Conservation (phyloP, 2,329 filamentous ascomycete species). For the Colletotrichum echinochloae region DNA sequence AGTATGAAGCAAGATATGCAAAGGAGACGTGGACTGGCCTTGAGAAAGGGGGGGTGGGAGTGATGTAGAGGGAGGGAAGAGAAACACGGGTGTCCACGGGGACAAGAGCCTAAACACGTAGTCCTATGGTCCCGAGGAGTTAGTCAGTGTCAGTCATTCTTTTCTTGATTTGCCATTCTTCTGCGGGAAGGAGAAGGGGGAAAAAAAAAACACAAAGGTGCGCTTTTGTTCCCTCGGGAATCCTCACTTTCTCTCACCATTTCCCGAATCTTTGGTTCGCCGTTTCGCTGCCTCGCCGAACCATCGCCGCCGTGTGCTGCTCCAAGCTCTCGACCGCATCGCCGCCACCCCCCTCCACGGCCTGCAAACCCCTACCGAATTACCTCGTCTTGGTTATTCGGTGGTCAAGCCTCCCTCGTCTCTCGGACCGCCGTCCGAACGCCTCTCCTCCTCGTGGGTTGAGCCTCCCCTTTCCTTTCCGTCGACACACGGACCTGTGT, state of each 20-base stretch:
- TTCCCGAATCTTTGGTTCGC: background rate
- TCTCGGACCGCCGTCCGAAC: constrained; percentile 3
- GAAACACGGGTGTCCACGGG: background rate
- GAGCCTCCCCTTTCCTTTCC: background rate
- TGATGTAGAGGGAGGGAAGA: background rate
- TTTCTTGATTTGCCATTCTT: background rate
- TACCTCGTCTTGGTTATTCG: background rate
- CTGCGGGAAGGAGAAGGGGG: background rate
- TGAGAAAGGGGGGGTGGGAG: too few species aligned
- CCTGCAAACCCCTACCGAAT: background rate
- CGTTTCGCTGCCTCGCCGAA: background rate
- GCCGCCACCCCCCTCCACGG: background rate
- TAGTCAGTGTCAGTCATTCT: background rate
- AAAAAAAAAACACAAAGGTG: background rate
- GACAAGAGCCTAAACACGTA: background rate
- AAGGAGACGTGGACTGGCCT: background rate
- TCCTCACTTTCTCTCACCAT: background rate
- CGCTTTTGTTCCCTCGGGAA: background rate
- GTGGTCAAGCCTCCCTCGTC: background rate
- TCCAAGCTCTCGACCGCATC: background rate
- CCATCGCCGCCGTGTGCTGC: background rate
- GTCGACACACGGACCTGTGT: background rate
- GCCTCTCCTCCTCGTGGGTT: background rate
- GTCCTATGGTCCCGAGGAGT: background rate
- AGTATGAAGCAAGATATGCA: background rate